Percentiles rank a stretch among this genome's conserved stretches.
Evolutionary conservation across 805 yeast genomes (phyloP).

Genomic region (Jamesozyma gamospora): DNA sequence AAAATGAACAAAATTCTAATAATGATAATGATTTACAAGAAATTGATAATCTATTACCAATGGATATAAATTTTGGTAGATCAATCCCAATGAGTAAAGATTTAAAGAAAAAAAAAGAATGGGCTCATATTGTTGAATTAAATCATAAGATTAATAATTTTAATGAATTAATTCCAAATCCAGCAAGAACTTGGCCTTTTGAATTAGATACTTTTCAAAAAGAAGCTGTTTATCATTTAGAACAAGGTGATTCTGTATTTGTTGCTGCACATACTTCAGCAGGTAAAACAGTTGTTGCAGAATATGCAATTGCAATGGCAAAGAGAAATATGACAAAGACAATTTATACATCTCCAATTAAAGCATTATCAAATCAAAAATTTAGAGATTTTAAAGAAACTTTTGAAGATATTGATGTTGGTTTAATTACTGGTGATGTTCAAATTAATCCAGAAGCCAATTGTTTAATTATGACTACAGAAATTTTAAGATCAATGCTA

Average conservation of each 20-base stretch:
- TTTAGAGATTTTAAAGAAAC: conserved; percentile 77
- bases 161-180: conserved; percentile 78
- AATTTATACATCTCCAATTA: conserved; percentile 91
- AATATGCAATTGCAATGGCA: conserved; percentile 96
- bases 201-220: conserved; percentile 91
- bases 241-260: conserved; percentile 96
- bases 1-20: conserved; percentile 4
- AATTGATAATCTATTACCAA: conserved; percentile 41
- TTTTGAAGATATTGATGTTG: conserved; percentile 77
- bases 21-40: conserved; percentile 14
- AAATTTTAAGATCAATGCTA: conserved; percentile 87
- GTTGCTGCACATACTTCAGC: conserved; percentile 99
- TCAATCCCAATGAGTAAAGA: conserved; percentile 18
- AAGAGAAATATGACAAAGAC: conserved; percentile 92
- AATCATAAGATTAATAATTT: conserved; percentile 78
- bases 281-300: conserved; percentile 97
- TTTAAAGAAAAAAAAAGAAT: conserved; percentile 40
- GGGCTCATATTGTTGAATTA: conserved; percentile 95
- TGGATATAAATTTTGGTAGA: conserved; percentile 40
- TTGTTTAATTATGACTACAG: conserved; percentile 96
- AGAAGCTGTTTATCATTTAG: conserved; percentile 92
- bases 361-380: conserved; percentile 82
- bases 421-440: conserved; percentile 94
- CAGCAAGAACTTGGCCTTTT: conserved; percentile 92
- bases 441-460: conserved; percentile 95